phyloP scores from a whole-genome alignment of 2,329 filamentous ascomycete genomes.

The Cytospora mali region DNA sequence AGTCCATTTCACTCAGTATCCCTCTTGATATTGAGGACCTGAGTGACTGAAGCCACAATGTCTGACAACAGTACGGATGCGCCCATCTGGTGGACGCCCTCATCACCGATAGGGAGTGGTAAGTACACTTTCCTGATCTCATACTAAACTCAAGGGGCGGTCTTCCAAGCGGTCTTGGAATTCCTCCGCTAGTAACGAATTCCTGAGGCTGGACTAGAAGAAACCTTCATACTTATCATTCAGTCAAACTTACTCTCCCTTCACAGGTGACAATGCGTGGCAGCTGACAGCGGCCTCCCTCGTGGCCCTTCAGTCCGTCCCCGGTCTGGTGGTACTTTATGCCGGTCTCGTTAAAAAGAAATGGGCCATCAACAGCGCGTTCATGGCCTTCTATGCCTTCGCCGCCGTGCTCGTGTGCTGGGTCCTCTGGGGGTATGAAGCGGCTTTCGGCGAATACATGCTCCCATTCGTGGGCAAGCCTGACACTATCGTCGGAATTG shows the following conservation, averaged over 20 bases:
- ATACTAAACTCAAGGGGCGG: neutral
- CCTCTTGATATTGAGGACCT: neutral
- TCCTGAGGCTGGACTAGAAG: neutral
- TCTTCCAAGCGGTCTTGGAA: neutral
- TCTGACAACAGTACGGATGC: constrained; percentile 22
- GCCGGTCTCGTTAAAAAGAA: constrained; percentile 52
- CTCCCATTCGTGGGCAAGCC: constrained; percentile 52
- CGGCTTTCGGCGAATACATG: constrained; percentile 52
- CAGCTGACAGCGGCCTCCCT: constrained; percentile 53
- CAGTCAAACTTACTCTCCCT: neutral
- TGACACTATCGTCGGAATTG: constrained; percentile 48
- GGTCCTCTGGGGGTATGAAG: constrained; percentile 53
- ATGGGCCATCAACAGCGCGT: constrained; percentile 52
- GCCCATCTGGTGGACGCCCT: constrained; percentile 19
- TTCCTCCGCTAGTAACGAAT: too few relatives aligned
- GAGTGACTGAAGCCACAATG: neutral
- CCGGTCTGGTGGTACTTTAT: constrained; percentile 52
- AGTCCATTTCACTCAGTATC: neutral
- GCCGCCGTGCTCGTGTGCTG: constrained; percentile 50
- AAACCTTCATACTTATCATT: neutral
- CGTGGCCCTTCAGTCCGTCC: constrained; percentile 52
- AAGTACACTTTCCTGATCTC: neutral
- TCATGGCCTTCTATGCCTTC: constrained; percentile 56
- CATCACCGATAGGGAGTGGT: constrained; percentile 15
- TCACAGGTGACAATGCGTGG: constrained; percentile 54